Evolutionary conservation across 2,329 filamentous ascomycete genomes (phyloP), one percentile per base, ranked within the genome.

Genomic region (Zymoseptoria passerinii): DNA sequence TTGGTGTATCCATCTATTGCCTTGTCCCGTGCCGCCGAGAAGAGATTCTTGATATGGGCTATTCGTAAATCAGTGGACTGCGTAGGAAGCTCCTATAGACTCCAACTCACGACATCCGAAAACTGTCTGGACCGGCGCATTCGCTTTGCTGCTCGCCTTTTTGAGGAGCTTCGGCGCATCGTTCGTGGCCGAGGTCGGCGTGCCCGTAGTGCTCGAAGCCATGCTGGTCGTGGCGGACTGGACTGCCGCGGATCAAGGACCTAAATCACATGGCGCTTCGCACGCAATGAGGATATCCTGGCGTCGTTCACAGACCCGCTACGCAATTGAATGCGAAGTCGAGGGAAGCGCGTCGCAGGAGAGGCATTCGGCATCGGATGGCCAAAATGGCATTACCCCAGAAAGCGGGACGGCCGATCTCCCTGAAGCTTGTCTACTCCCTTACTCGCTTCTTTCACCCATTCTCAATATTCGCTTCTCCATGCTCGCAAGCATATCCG

Each of bases 21-120:
- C 61, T 80, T 84, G 66, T 88, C 86, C 73, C 84, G 85, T 16
- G 83, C 81, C 62, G 85, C 83, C 62, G 83, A 82, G 51, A 90
- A 78, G 60, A 91, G 81, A 23, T 80, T 77, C 71, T 89, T 85
- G 53, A 89, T 81, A 73, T 92, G 88, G 71, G 89, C 88, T 91
- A 68, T 10, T 55, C 35, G 9, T 44, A 54, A 50, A 66, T 76
- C 63, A 76, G 74, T 50, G 6, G 57, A 8, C 23, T 28, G 8
- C 6, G 19, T 53, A 63, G 58, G 54, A 8, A 19, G 50, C 18
- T 44, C 49, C 54, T 49, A 40, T 49, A 20, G 2, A 53, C 49
- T 8, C 10, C 29, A n/a, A 58, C 62, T 61, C 50, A 67, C 62
- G 40, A 35, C 58, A 65, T 13, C 63, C 63, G 48, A 61, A 65